Evolutionary conservation across 2,329 filamentous ascomycete genomes (phyloP), one percentile per base, ranked within the genome.

Genomic region (Xylaria sp.): DNA sequence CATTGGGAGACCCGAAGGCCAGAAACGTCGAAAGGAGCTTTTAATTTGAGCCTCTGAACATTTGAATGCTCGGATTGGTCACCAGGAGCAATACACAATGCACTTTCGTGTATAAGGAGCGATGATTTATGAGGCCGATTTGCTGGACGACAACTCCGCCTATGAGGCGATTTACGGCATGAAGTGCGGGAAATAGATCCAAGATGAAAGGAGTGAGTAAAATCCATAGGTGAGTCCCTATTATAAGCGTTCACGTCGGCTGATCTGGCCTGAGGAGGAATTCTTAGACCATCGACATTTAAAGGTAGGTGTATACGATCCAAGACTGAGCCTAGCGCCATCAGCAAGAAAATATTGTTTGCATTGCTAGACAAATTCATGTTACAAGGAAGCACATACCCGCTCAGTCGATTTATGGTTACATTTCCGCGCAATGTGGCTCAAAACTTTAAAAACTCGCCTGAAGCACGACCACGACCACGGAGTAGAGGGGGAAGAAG

Each of bases 361-460:
- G 21, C 37, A 16, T 37, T 18, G 21, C 16, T 5, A 18, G 9
- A 13, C 8, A 6, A 9, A 0, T 21, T 35, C 12, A 42, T 32
- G 12, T 29, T 4, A 25, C 12, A 29, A 35, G 32, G 9, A 5
- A 25, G 44, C 5, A 1, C 16, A 48, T n/a, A 16, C 3, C 1
- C 9, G n/a, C n/a, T 27, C n/a, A 58, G 23, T 51, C 29, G 32
- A 35, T 9, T 21, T 6, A n/a, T 21, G 23, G 27, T 27, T 18
- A 4, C 12, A 27, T n/a, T 35, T 29, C n/a, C 35, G 40, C 59
- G 53, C 35, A 13, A 63, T 66, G 59, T 66, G 64, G 59, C n/a
- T 63, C 2, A 64, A 60, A 29, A 54, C 60, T n/a, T 48, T 68
- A 4, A 68, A 68, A 29, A 53, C 47, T 44, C 55, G 48, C 12